Base-by-base conservation (phyloP, 208 protist species). In the Angomonas deanei region DNA sequence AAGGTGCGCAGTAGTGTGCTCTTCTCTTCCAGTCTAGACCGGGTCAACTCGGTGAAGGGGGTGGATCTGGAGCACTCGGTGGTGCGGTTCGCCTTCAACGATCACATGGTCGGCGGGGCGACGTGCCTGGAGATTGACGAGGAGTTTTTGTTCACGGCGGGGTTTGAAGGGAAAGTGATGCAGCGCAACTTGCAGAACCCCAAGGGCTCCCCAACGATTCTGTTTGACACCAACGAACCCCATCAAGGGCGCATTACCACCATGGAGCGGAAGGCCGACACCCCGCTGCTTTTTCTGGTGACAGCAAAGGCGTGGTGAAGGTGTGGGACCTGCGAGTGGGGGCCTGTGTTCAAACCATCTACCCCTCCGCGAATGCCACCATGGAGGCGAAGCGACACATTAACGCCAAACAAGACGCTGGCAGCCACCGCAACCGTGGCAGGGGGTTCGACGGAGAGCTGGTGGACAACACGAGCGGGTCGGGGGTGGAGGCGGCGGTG, bases 261-360 rank as follows among this genome's bases (percentile, higher is more conserved):
- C 32, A 30, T 87, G 11, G 27, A 73, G 1, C 69, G 74, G 15
- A 26, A 79, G 1, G 52, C 61, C 4, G 66, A 56, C 50, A 57
- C 66, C 8, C 66, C 76, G 21, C 49, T 80, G 33, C 67, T 87
- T 50, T 79, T 32, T 78, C 74, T n/a, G 71, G 71, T 50, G 81
- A 87, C 60, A 61, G 63, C 6, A 36, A 66, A 10, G 81, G 81
- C 21, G 70, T 64, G 8, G 24, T 84, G 17, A 87, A 87, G 65
- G 46, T 87, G 31, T 87, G 81, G 81, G 81, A 87, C 47, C 64
- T 87, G 30, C 76, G 81, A 54, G 78, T 76, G 50, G 64, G 63
- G 27, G 26, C 32, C 3, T 83, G 74, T 52, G 32, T 84, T 26
- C 77, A 87, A 46, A 84, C 73, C 1, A 34, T 86, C 34, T 30